These are phyloP conservation scores for Aspergillus chevalieri DNA, from an alignment of 2,329 filamentous ascomycete species.

Conservation along the genomic window DNA sequence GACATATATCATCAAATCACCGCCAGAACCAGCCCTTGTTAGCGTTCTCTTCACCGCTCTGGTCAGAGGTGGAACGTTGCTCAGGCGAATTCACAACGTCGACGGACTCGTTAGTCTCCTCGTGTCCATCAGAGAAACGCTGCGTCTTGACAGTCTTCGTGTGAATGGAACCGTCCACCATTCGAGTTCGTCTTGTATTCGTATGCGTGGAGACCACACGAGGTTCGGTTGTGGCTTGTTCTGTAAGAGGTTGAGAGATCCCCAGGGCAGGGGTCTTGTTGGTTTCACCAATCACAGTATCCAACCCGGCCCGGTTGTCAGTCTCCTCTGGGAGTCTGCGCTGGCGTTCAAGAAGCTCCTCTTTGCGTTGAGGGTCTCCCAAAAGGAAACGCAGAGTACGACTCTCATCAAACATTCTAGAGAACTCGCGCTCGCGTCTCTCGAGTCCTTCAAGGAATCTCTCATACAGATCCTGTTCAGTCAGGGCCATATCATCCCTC, in stretches of 20 bases:
- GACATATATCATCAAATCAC: background rate
- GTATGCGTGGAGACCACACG: conserved; percentile 51
- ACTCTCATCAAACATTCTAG: conserved; percentile 22
- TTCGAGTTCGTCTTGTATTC: conserved; percentile 49
- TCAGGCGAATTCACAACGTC: conserved; percentile 32
- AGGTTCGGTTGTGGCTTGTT: background rate
- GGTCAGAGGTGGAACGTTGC: background rate
- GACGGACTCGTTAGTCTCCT: conserved; percentile 53
- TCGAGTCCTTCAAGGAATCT: conserved; percentile 38
- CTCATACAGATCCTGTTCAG: conserved; percentile 51
- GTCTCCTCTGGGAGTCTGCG: conserved; percentile 1
- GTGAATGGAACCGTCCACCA: conserved; percentile 53
- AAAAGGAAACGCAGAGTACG: conserved; percentile 30
- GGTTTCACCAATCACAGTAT: conserved; percentile 20
- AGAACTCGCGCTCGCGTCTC: conserved; percentile 27
- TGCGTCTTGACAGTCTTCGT: conserved; percentile 54
- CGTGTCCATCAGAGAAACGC: conserved; percentile 54
- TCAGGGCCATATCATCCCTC: conserved; percentile 6
- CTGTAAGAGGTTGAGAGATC: background rate
- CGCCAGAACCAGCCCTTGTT: conserved; percentile 36
- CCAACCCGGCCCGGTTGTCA: conserved; percentile 17
- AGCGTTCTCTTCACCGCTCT: conserved; percentile 1
- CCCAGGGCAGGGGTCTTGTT: conserved; percentile 12
- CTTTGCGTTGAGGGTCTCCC: conserved; percentile 23
- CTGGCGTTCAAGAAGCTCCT: conserved; percentile 13